Evolutionary conservation across 176 grass and related monocot species (phyloP), one percentile per base, ranked within the genome.

Genomic region (Cenchrus fungigraminus): DNA sequence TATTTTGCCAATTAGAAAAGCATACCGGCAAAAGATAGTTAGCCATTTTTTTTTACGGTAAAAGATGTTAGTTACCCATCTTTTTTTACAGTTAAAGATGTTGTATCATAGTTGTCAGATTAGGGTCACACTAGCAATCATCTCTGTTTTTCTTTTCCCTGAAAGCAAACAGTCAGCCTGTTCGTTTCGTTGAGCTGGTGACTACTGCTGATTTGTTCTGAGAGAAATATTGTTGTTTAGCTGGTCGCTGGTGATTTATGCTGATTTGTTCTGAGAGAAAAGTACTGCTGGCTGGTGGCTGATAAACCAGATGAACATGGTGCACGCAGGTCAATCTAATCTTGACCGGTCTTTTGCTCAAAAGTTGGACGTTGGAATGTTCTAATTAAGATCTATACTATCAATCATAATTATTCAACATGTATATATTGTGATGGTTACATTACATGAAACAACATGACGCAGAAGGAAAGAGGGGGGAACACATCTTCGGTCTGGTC

Each of bases 401-500:
- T 61, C 43, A 28, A 62, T 61, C 15, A 58, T 76, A 4, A 52
- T 90, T 83, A 86, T 83, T 90, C 66, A 78, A 3, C 64, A 78
- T 40, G 79, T 74, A 79, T 22, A 85, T 60, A 79, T 46, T 59
- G 42, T 61, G 43, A 79, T 15, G 66, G 68, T 87, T 85, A 85
- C 78, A 76, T 87, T 85, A 85, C 78, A 81, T 68, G 53, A 75
- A 85, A 81, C 70, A 89, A 32, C 50, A 80, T 16, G 49, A 74
- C 28, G 72, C 59, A 69, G 29, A 54, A 82, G 66, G 62, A 76
- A 20, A 78, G 32, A 7, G 45, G 4, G 12, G 60, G 79, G 50
- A 42, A 56, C 20, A 53, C 52, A 75, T 79, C 47, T 83, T 63
- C 22, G 55, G 43, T 56, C 47, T 28, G n/a, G 82, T 78, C 57